phyloP scores from a whole-genome alignment of 2,329 filamentous ascomycete species.

The Aspergillus vadensis region DNA sequence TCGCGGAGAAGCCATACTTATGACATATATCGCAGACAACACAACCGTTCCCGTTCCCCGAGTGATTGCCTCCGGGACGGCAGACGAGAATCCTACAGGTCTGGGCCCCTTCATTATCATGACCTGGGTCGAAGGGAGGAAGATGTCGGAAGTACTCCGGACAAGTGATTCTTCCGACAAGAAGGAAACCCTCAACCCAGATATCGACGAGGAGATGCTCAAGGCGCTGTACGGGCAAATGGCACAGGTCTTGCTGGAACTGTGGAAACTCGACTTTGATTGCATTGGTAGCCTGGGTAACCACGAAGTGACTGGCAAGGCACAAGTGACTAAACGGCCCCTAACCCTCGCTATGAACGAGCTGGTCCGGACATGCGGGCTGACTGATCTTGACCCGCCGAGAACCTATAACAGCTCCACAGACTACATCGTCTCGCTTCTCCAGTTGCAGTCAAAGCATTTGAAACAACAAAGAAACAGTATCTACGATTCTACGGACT shows the following conservation, averaged over 20 bases:
- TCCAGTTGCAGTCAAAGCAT: constrained; percentile 1
- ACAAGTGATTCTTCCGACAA: not conserved
- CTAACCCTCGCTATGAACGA: constrained; percentile 10
- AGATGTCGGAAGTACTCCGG: constrained; percentile 10
- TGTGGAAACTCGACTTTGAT: constrained; percentile 11
- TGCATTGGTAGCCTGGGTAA: constrained; percentile 1
- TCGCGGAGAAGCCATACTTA: constrained; percentile 3
- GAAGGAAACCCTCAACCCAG: not conserved
- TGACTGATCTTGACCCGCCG: not conserved
- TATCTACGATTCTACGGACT: constrained; percentile 11
- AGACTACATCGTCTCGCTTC: constrained; percentile 10
- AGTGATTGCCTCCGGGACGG: constrained; percentile 3
- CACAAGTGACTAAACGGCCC: not conserved
- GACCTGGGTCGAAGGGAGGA: constrained; percentile 12
- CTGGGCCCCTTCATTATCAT: constrained; percentile 20
- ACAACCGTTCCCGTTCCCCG: constrained; percentile 15
- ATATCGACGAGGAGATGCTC: not conserved
- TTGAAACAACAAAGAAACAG: constrained; percentile 8
- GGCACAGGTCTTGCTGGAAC: constrained; percentile 8
- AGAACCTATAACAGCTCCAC: constrained; percentile 2
- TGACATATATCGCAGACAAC: constrained; percentile 8
- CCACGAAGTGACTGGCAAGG: not conserved
- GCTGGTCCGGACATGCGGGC: constrained; percentile 8
- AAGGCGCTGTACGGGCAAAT: constrained; percentile 10
- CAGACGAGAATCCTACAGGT: constrained; percentile 4